These are phyloP conservation scores for Clarkia xantiana DNA, from an alignment of 345 rosid genomes.

Conservation along the genomic window DNA sequence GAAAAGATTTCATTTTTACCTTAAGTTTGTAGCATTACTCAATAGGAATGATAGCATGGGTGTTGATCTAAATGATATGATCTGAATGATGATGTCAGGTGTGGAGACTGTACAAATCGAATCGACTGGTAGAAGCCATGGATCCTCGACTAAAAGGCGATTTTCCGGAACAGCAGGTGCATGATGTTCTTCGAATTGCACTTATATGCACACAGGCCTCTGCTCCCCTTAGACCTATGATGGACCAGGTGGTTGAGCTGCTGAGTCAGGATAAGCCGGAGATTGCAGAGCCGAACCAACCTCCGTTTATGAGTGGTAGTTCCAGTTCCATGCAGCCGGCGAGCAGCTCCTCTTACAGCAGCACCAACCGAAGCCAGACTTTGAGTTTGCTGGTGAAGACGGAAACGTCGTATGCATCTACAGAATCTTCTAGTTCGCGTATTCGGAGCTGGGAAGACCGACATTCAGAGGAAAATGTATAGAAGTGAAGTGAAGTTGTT, in stretches of 20 bases:
- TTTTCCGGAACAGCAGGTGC: conserved; percentile 4
- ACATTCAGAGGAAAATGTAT: too few relatives aligned
- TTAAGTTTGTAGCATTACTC: too few relatives aligned
- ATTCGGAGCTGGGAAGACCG: neutral
- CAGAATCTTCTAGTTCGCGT: conserved; percentile 1
- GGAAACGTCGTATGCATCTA: conserved; percentile 2
- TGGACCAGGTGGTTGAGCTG: conserved; percentile 11
- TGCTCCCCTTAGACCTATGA: conserved; percentile 10
- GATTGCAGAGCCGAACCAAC: conserved; percentile 11
- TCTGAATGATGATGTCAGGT: conserved; percentile 1
- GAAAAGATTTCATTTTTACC: too few relatives aligned
- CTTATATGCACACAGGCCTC: conserved; percentile 16
- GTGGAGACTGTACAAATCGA: conserved; percentile 9
- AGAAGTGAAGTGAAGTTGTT: too few relatives aligned
- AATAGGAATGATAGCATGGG: too few relatives aligned
- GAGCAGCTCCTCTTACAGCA: conserved; percentile 2
- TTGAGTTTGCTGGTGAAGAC: neutral
- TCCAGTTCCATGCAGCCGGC: neutral
- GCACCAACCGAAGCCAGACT: neutral
- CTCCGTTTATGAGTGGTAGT: conserved; percentile 10
- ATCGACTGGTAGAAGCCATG: conserved; percentile 3
- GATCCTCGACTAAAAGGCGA: conserved; percentile 7
- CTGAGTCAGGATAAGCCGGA: neutral
- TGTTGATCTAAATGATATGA: neutral
- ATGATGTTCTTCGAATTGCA: conserved; percentile 8